Conservation (phyloP, 306 rosid genomes). For the Citrullus amarus region DNA sequence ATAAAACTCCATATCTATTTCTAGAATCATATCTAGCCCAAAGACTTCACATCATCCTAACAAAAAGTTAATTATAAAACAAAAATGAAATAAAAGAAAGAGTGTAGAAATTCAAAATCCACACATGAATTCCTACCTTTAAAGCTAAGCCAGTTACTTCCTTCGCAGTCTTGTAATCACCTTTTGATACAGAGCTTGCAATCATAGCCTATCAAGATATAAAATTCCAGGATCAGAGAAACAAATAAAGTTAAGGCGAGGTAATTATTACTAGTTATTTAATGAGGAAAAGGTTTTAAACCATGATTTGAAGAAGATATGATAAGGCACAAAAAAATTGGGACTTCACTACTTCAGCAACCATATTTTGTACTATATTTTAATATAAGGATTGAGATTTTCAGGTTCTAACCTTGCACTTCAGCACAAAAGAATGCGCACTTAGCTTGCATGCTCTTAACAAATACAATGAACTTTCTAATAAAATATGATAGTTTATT, state of each 20-base stretch:
- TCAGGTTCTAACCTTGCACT: neutral
- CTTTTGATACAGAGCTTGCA: constrained; percentile 78
- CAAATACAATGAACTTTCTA: neutral
- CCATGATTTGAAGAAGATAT: neutral
- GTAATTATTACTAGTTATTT: neutral
- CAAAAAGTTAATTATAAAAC: too few species aligned
- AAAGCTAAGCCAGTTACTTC: constrained; percentile 49
- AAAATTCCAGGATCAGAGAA: constrained; percentile 12
- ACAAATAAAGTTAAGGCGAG: neutral
- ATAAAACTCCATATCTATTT: neutral
- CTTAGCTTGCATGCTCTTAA: neutral
- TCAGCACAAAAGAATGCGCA: neutral
- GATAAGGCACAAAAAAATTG: neutral
- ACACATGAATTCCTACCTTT: constrained; percentile 24
- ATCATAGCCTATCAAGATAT: constrained; percentile 52
- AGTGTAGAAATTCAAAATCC: neutral
- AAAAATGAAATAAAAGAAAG: neutral
- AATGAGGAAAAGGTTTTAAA: neutral
- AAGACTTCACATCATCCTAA: neutral
- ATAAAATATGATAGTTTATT: neutral
- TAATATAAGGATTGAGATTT: neutral
- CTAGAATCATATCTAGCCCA: neutral
- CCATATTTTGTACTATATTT: neutral
- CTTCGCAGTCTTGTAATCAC: constrained; percentile 61
- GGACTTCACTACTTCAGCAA: neutral